These are phyloP conservation scores for Backusella mclennaniae DNA, from an alignment of 192 early-diverging fungal species.

Conservation along the genomic window DNA sequence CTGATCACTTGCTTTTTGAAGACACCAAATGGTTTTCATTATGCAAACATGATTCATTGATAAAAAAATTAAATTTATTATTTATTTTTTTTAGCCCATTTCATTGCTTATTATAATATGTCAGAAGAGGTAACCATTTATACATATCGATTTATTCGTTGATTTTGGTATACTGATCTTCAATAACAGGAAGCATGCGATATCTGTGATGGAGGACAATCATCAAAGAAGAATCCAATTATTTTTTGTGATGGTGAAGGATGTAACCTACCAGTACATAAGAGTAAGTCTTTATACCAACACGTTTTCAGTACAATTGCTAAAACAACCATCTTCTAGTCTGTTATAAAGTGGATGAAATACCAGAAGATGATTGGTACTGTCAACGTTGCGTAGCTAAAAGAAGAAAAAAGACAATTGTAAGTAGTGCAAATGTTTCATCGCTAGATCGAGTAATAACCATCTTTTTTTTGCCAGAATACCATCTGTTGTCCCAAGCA, in stretches of 20 bases:
- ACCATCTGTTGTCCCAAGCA: conserved; percentile 41
- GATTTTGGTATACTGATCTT: background rate
- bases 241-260: conserved; percentile 51
- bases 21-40: background rate
- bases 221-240: conserved; percentile 43
- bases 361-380: conserved; percentile 50
- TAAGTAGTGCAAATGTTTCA: conserved; percentile 1
- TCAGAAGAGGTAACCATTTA: background rate
- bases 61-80: background rate
- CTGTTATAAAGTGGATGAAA: conserved; percentile 42
- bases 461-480: conserved; percentile 2
- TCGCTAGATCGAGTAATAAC: too few species aligned
- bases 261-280: conserved; percentile 42
- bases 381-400: conserved; percentile 48
- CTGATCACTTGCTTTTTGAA: too few species aligned
- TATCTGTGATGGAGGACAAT: conserved; percentile 45
- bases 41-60: background rate
- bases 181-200: conserved; percentile 30
- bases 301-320: background rate
- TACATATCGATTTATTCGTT: background rate
- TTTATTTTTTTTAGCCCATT: background rate
- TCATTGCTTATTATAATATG: background rate
- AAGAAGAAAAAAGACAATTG: conserved; percentile 36
- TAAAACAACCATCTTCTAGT: conserved; percentile 14
- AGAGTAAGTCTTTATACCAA: conserved; percentile 11